Conservation (phyloP, 805 yeast genomes). For the Monosporozyma solicola region DNA sequence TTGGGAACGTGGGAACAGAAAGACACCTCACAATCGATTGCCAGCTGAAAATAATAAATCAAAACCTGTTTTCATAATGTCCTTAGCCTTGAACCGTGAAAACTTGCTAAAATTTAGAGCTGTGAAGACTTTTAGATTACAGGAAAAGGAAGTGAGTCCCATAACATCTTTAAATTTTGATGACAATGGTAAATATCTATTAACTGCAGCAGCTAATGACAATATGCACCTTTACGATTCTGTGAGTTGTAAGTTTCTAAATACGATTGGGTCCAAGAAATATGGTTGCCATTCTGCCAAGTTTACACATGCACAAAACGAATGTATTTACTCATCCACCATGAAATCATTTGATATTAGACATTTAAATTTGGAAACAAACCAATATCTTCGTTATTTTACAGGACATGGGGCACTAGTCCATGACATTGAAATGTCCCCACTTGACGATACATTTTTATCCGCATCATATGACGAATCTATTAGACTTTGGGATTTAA, state of each 20-base stretch:
- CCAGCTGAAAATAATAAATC: too few relatives aligned
- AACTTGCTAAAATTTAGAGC: constrained; percentile 27
- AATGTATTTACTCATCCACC: constrained; percentile 79
- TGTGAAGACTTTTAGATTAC: constrained; percentile 44
- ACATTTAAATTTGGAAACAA: constrained; percentile 65
- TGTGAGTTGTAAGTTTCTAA: constrained; percentile 56
- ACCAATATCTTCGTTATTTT: constrained; percentile 76
- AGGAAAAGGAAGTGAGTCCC: constrained; percentile 40
- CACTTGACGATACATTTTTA: constrained; percentile 53
- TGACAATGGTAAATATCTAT: constrained; percentile 67
- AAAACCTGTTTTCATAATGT: constrained; percentile 4
- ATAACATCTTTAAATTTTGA: constrained; percentile 71
- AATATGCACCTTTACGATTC: constrained; percentile 76
- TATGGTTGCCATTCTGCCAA: constrained; percentile 85
- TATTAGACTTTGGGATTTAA: constrained; percentile 79
- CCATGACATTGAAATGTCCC: constrained; percentile 61
- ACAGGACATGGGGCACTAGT: constrained; percentile 80
- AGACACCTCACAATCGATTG: background rate
- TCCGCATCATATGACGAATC: constrained; percentile 70
- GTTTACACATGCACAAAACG: constrained; percentile 65
- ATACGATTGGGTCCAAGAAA: constrained; percentile 72
- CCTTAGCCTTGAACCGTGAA: constrained; percentile 21
- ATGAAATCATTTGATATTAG: constrained; percentile 68
- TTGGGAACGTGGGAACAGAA: background rate
- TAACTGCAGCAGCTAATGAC: constrained; percentile 75